Evolutionary conservation across 2,329 filamentous ascomycete genomes (phyloP).

Genomic region (Verruconis gallopava): DNA sequence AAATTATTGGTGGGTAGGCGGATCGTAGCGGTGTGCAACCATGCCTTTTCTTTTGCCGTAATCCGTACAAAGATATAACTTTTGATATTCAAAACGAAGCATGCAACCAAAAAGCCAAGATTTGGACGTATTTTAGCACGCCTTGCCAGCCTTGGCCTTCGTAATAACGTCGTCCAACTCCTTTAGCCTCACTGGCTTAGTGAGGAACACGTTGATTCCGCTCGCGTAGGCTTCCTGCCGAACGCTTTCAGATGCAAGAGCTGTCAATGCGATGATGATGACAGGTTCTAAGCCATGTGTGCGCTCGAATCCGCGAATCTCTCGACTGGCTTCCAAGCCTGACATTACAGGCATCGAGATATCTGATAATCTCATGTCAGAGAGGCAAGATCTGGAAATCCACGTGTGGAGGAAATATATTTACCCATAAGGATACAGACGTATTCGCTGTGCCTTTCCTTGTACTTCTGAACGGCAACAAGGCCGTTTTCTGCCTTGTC

Average conservation of each 20-base stretch:
- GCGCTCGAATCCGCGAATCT: conserved; percentile 24
- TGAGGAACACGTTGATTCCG: conserved; percentile 22
- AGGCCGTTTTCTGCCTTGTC: conserved; percentile 24
- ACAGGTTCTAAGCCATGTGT: conserved; percentile 13
- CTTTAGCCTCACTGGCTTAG: conserved; percentile 21
- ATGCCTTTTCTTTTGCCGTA: too few species aligned
- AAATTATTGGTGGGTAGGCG: too few species aligned
- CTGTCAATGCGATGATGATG: conserved; percentile 20
- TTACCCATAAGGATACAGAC: conserved; percentile 33
- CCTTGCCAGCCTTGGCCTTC: too few species aligned
- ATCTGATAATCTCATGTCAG: conserved; percentile 10
- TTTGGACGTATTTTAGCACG: too few species aligned
- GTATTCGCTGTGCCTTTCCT: neutral
- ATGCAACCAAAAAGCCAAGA: too few species aligned
- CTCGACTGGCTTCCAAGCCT: conserved; percentile 24
- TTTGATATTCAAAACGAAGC: too few species aligned
- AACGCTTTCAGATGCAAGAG: conserved; percentile 16
- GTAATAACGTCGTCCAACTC: conserved; percentile 13
- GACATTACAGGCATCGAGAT: conserved; percentile 32
- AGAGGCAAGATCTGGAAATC: neutral
- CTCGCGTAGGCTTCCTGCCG: conserved; percentile 19
- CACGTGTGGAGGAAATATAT: conserved; percentile 32
- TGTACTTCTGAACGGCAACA: conserved; percentile 20
- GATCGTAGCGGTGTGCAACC: too few species aligned
- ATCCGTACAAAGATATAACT: too few species aligned